Evolutionary conservation across 1,284 basidiomycete species (phyloP), one percentile per base, ranked within the genome.

Genomic region (Puccinia coronata): DNA sequence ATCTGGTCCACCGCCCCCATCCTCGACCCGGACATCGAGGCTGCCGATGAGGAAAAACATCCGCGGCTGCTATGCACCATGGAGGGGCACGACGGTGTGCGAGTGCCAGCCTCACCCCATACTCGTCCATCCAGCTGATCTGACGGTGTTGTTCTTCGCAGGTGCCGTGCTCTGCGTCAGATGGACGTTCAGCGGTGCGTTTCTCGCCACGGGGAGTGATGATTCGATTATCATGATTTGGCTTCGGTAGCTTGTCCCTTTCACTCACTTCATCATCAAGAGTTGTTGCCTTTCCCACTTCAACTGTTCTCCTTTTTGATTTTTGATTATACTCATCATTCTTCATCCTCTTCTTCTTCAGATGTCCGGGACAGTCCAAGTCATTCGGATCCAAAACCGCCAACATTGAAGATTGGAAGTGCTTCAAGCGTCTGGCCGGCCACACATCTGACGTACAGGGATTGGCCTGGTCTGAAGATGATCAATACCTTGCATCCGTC

Each of bases 1-100:
- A 95, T 99, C 87, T 99, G 97, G 97, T 93, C 92, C 83, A 98
- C 96, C 0, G 92, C 92, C 82, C 94, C 96, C 0, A 96, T 99
- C 83, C 88, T 98, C 47, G 91, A 92, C 82, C 87, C 89, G 31
- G 89, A 90, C 23, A 90, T 91, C 0, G 93, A 95, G 83, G 87
- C 88, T n/a, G 91, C 91, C 20, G 63, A 49, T 18, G 81, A 84
- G 25, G 91, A 91, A 53, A 90, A 89, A 71, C 92, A 93, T 41
- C 93, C 93, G 55, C 95, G 95, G 85, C 91, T 93, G 25, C 88
- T 99, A 31, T 95, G 92, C 84, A 98, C 96, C 0, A 90, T 99
- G 78, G 91, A 92, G 0, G 93, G 95, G 89, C 97, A 99, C 86
- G 94, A 93, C 0, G 96, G 89, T 88, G 53, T 82, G 87, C 83